Evolutionary conservation across 495 filamentous ascomycete species (phyloP).

Genomic region (Penicillium taxi): DNA sequence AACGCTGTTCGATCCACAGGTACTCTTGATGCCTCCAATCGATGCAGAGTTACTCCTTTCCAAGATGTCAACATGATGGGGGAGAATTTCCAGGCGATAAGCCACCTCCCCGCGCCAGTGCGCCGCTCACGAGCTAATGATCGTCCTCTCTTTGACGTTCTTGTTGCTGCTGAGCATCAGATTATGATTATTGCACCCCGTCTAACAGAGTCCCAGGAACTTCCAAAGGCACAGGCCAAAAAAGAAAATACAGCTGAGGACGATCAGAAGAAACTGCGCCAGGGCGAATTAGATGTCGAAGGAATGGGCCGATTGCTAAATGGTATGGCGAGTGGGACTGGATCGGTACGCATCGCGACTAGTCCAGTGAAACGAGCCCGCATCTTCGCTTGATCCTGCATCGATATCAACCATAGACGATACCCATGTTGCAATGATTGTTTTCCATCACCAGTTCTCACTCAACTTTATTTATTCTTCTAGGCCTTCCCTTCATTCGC

Average conservation of each 20-base stretch:
- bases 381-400: conserved; percentile 28
- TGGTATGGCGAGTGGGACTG: conserved; percentile 33
- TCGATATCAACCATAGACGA: conserved; percentile 16
- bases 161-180: conserved; percentile 58
- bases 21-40: conserved; percentile 43
- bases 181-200: conserved; percentile 48
- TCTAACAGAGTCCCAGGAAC: conserved; percentile 23
- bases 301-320: conserved; percentile 46
- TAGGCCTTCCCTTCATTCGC: conserved; percentile 23
- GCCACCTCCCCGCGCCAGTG: conserved; percentile 40
- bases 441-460: conserved; percentile 4
- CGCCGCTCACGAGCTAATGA: conserved; percentile 30
- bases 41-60: conserved; percentile 37
- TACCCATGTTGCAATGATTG: conserved; percentile 21
- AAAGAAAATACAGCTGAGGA: conserved; percentile 18
- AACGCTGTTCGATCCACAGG: conserved; percentile 52
- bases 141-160: conserved; percentile 46
- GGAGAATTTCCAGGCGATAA: conserved; percentile 54
- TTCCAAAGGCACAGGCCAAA: conserved; percentile 6
- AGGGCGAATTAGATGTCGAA: conserved; percentile 43
- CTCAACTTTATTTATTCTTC: conserved; percentile 7
- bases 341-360: conserved; percentile 27
- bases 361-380: conserved; percentile 38
- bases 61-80: conserved; percentile 53
- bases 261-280: conserved; percentile 39